phyloP scores from a whole-genome alignment of 805 yeast genomes.

The Starmerella apicola region DNA sequence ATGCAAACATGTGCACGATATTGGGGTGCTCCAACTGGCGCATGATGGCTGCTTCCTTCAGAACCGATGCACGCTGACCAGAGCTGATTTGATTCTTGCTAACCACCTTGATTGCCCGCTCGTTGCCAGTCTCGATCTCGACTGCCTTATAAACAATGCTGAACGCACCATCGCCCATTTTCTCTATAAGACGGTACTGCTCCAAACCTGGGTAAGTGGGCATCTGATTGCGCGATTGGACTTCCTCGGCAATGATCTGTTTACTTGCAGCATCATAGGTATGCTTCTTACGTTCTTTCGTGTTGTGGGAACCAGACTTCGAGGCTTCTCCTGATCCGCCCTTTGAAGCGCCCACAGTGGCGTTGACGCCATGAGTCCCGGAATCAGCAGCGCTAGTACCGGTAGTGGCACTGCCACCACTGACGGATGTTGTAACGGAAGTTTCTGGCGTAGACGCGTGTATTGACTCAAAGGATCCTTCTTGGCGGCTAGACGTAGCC shows the following conservation, averaged over 20 bases:
- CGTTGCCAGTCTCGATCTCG: slow-evolving; percentile 33
- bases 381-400: neutral
- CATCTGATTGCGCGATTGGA: slow-evolving; percentile 23
- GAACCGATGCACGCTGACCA: slow-evolving; percentile 31
- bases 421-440: neutral
- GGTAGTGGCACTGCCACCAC: neutral
- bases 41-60: slow-evolving; percentile 67
- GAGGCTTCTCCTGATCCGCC: too few species aligned
- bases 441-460: neutral
- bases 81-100: slow-evolving; percentile 40
- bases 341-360: slow-evolving; percentile 1
- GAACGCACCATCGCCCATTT: slow-evolving; percentile 67
- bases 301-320: neutral
- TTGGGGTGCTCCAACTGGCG: slow-evolving; percentile 49
- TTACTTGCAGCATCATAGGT: slow-evolving; percentile 30
- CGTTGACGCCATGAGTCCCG: slow-evolving; percentile 1
- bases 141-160: slow-evolving; percentile 69
- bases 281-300: slow-evolving; percentile 16
- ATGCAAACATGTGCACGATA: slow-evolving; percentile 43
- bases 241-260: slow-evolving; percentile 32
- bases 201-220: slow-evolving; percentile 33
- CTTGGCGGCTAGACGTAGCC: neutral
- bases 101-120: slow-evolving; percentile 67
- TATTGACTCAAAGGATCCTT: neutral
- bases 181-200: slow-evolving; percentile 27